A percentile compares a stretch with the other conserved stretches of the same genome.
phyloP scores from a whole-genome alignment of 2,329 filamentous ascomycete species.

The Pseudogymnoascus sp. region DNA sequence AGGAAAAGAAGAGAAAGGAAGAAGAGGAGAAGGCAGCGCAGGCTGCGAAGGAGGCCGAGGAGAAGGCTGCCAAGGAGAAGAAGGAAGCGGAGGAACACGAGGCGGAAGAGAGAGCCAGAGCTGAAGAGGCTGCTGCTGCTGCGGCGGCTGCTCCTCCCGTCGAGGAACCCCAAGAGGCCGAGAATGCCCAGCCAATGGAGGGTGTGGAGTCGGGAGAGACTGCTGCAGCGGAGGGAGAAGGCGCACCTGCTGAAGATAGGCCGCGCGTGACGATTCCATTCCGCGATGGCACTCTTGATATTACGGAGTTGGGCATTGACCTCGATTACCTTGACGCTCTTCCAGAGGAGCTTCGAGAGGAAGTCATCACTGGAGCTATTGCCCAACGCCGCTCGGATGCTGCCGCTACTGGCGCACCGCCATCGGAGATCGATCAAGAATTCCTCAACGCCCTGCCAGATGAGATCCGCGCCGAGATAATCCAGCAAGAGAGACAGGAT shows the following conservation, averaged over 20 bases:
- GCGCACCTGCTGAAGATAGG: constrained; percentile 39
- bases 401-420: constrained; percentile 59
- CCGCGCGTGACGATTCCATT: constrained; percentile 73
- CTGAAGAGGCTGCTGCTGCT: constrained; percentile 44
- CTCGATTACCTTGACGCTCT: constrained; percentile 90
- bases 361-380: constrained; percentile 87
- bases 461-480: constrained; percentile 81
- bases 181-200: constrained; percentile 54
- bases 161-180: constrained; percentile 23
- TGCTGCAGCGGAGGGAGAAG: constrained; percentile 27
- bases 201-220: constrained; percentile 45
- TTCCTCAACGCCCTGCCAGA: constrained; percentile 88
- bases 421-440: constrained; percentile 80
- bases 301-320: constrained; percentile 91
- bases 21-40: constrained; percentile 57
- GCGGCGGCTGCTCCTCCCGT: constrained; percentile 41
- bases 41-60: constrained; percentile 65
- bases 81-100: constrained; percentile 65
- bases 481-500: constrained; percentile 83
- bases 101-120: constrained; percentile 59
- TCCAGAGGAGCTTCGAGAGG: constrained; percentile 92
- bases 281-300: constrained; percentile 78
- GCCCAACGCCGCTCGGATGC: constrained; percentile 75
- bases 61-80: constrained; percentile 56
- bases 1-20: constrained; percentile 52